Evolutionary conservation across 2,329 filamentous ascomycete species (phyloP), one percentile per base, ranked within the genome.

Genomic region (Cryphonectria japonica): DNA sequence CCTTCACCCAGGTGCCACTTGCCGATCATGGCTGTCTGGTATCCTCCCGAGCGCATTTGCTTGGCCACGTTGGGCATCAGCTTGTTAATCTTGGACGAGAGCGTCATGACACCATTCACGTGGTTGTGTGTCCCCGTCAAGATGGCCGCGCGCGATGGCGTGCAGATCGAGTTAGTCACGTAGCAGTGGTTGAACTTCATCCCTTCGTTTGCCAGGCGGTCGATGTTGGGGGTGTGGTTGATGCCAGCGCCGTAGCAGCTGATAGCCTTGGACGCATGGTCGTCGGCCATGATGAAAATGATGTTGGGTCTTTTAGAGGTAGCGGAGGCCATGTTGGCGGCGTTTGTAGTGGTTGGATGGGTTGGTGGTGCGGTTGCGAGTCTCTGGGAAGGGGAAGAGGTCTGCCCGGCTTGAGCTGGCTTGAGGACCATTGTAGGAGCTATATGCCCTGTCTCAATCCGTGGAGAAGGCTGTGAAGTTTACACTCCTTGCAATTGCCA

Each of bases 1-100:
- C 84, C 85, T 73, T 87, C 85, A 3, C 85, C 85, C 19, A 87
- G 76, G 73, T 87, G 85, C 85, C 85, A 87, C 75, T 87, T 87
- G 0, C 85, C 85, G 0, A 86, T 77, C 84, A 87, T 87, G 9
- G 83, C 85, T 0, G 85, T 87, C 63, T 82, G 81, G 71, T 87
- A 87, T 0, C 82, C 82, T 37, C 82, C 82, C 0, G 80, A 77
- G 1, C 82, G 81, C 0, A 87, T 77, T 32, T 83, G 80, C 73
- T 87, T 87, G 1, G 85, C 85, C 3, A 87, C 84, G 41, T 87
- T 87, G 11, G 85, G 85, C 3, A 85, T 68, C 19, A 80, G 78
- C 52, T 83, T 85, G 76, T 87, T 85, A 77, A 87, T 85, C 68
- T 83, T 82, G 73, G 76, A 79, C 69, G 84, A 79, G 0, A 87